Base-by-base conservation (phyloP, 495 filamentous ascomycete genomes). In the Neurospora sp. region DNA sequence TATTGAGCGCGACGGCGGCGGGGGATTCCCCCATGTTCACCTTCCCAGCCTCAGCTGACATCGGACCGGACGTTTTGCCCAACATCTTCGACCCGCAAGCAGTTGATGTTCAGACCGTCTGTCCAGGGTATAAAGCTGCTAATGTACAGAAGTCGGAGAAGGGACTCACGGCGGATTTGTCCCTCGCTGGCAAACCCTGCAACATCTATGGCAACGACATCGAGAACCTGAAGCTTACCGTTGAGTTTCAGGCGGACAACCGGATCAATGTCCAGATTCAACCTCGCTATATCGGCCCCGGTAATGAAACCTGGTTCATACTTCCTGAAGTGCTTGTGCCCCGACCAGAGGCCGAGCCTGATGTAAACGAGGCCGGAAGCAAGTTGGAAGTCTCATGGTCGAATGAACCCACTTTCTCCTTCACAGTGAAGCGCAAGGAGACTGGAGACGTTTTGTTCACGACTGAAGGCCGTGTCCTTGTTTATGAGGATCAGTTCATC, bases 401-500 rank as follows among this genome's bases (percentile, higher is more conserved):
- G 12, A 85, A 90, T 72, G 85, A 90, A 69, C 88, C 88, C 7
- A 93, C 91, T 0, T 97, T 97, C 81, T 89, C 87, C 18, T 96
- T 97, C 78, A 84, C 86, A 4, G 86, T 97, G 16, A 83, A 84
- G 9, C 90, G 92, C 18, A 87, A 84, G 79, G 87, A 79, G 77
- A 88, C 83, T 8, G 85, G 87, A 1, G 91, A 96, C 77, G 85
- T 89, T 5, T 84, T 97, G 2, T 96, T 97, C 77, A 88, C 91
- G 38, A 93, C 93, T 4, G 83, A 88, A n/a, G 91, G 87, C 0
- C 86, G 84, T 10, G 78, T 84, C 20, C 84, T 97, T 23, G 84
- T 97, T 20, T 97, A 92, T 76, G 91, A 97, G 79, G 86, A 88
- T 54, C 93, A 97, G 81, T 97, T 94, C 78, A 83, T 96, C 60